Base-by-base conservation (phyloP, 1,284 basidiomycete genomes). In the Cystobasidium sp. region DNA sequence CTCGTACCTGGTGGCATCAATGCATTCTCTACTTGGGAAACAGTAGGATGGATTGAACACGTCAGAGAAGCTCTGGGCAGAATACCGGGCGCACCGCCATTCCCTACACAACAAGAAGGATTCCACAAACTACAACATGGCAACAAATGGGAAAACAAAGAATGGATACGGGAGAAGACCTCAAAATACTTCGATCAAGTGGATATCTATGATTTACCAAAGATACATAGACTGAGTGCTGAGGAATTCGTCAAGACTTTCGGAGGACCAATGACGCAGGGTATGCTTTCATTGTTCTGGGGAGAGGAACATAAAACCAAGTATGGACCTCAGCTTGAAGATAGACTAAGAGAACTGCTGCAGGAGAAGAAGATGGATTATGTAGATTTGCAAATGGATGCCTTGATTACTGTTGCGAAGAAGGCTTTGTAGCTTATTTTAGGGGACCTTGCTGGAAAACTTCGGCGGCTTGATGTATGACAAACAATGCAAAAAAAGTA, bases 101-200 rank as follows among this genome's bases (percentile, higher is more conserved):
- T 69, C 43, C 68, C 68, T 6, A 61, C 9, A 49, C 51, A 49
- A 8, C 6, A 58, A 49, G 58, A 58, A 47, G 58, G 31, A 20
- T 69, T 69, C 24, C 39, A 9, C 41, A 61, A 61, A 49, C 7
- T 69, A 16, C 68, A 69, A 39, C 41, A 69, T 61, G 68, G 68
- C 24, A 69, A 69, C 56, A 58, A 10, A 14, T 69, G 68, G 68
- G 52, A 69, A 49, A 47, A 58, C 22, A 61, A 62, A 20, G 41
- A 14, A 20, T 69, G 43, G 55, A 69, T 69, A 31, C 31, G 51
- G 5, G 47, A 51, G 18, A 66, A 53, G 43, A 20, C 43, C n/a
- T 41, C 49, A 20, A 37, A 53, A 20, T 66, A 66, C 22, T 65
- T 24, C 41, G 47, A 51, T 31, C n/a, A 53, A 24, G 24, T 53